Evolutionary conservation across 2,329 filamentous ascomycete species (phyloP).

Genomic region (Purpureocillium takamizusanense): DNA sequence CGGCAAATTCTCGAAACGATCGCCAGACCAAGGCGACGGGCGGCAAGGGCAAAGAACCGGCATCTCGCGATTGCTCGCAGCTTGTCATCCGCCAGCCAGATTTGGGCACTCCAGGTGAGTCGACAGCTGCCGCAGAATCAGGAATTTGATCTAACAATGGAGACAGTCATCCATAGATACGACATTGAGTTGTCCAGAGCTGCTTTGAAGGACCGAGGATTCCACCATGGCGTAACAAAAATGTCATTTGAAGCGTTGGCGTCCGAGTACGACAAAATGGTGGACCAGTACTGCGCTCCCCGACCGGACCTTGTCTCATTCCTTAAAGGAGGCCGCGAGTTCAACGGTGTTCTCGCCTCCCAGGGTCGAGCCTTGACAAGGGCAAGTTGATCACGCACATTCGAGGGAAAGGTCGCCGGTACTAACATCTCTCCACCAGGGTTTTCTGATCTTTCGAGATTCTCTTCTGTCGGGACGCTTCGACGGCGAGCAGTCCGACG

Average conservation of each 20-base stretch:
- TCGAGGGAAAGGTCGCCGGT: background rate
- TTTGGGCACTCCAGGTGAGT: too few relatives aligned
- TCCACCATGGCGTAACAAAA: conserved; percentile 10
- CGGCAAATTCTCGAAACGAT: too few relatives aligned
- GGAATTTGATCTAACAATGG: background rate
- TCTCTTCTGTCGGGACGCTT: conserved; percentile 1
- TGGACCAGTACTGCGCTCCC: too few relatives aligned
- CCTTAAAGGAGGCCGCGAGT: background rate
- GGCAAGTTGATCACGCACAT: background rate
- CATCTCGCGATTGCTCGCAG: too few relatives aligned
- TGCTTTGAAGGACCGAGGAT: conserved; percentile 6
- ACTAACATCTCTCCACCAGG: background rate
- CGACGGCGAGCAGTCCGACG: background rate
- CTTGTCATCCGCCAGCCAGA: too few relatives aligned
- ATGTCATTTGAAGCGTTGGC: too few relatives aligned
- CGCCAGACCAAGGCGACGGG: too few relatives aligned
- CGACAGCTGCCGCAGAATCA: too few relatives aligned
- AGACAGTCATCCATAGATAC: conserved; percentile 3
- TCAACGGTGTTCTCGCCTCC: background rate
- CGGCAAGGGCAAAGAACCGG: too few relatives aligned
- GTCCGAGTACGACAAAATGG: too few relatives aligned
- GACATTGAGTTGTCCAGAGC: conserved; percentile 7
- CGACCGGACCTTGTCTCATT: too few relatives aligned
- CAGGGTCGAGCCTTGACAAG: conserved; percentile 6
- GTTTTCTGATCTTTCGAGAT: conserved; percentile 7